Evolutionary conservation across 805 yeast species (phyloP).

Genomic region (Yarrowia osloensis): DNA sequence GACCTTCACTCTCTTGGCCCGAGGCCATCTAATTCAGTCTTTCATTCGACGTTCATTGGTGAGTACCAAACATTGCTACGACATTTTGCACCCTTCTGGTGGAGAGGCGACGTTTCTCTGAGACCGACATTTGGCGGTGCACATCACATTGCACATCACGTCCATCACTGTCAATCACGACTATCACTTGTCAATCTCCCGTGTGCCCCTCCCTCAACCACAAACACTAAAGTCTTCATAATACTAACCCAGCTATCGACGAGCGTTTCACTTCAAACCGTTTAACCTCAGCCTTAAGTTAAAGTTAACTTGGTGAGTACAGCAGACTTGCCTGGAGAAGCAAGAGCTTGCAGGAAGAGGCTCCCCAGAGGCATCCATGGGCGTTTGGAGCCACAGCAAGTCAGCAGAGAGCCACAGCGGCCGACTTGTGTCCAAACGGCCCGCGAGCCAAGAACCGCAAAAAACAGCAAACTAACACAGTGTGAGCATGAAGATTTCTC

Average conservation of each 20-base stretch:
- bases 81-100: too few relatives aligned
- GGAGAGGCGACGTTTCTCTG: too few relatives aligned
- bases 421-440: too few relatives aligned
- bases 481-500: constrained; percentile 20
- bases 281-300: constrained; percentile 9
- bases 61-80: too few relatives aligned
- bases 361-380: not conserved
- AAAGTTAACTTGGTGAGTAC: constrained; percentile 17
- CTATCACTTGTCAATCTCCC: constrained; percentile 5
- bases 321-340: not conserved
- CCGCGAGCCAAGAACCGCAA: too few relatives aligned
- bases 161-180: not conserved
- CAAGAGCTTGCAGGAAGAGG: too few relatives aligned
- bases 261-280: constrained; percentile 15
- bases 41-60: not conserved
- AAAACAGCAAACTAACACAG: not conserved
- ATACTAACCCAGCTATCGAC: constrained; percentile 25
- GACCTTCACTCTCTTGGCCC: not conserved
- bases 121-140: too few relatives aligned
- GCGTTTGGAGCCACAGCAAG: not conserved
- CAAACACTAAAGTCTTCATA: not conserved
- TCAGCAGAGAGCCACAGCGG: too few relatives aligned
- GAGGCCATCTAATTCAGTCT: not conserved
- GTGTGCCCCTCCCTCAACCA: too few relatives aligned
- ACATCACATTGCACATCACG: not conserved